Conservation (phyloP, 306 rosid species). For the Begonia loranthoides region DNA sequence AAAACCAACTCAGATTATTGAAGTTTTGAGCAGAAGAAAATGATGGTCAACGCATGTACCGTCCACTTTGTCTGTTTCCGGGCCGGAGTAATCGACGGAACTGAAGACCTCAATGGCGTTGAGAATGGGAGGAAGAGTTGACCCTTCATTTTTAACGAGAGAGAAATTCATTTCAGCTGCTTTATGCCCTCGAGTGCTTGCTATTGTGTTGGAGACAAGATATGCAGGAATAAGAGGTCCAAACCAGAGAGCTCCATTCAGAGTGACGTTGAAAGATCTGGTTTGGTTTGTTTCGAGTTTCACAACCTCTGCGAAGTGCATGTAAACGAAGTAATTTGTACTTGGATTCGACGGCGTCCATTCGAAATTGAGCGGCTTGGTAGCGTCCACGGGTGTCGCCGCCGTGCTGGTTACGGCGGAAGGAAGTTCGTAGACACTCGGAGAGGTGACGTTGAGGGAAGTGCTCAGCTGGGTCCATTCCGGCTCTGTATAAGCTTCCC, state of each 20-base stretch:
- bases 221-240: slow-evolving; percentile 10
- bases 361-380: slow-evolving; percentile 4
- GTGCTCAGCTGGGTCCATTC: slow-evolving; percentile 7
- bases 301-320: slow-evolving; percentile 44
- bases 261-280: slow-evolving; percentile 26
- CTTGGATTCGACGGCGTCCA: slow-evolving; percentile 7
- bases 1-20: no score
- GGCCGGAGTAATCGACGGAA: slow-evolving; percentile 13
- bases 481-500: slow-evolving; percentile 18
- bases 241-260: slow-evolving; percentile 17
- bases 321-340: slow-evolving; percentile 18
- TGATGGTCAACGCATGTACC: slow-evolving; percentile 14
- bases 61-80: slow-evolving; percentile 24
- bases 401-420: slow-evolving; percentile 24
- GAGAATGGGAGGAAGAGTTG: slow-evolving; percentile 46
- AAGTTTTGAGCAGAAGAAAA: no score
- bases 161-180: slow-evolving; percentile 4
- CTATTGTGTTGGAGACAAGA: neutral
- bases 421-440: slow-evolving; percentile 15
- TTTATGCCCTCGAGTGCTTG: slow-evolving; percentile 1
- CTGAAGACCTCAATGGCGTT: slow-evolving; percentile 37
- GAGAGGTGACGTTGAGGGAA: neutral
- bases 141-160: slow-evolving; percentile 11
- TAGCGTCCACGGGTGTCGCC: slow-evolving; percentile 6
- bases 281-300: slow-evolving; percentile 12